Evolutionary conservation across 176 grass and related monocot species (phyloP).

Genomic region (Secale cereale): DNA sequence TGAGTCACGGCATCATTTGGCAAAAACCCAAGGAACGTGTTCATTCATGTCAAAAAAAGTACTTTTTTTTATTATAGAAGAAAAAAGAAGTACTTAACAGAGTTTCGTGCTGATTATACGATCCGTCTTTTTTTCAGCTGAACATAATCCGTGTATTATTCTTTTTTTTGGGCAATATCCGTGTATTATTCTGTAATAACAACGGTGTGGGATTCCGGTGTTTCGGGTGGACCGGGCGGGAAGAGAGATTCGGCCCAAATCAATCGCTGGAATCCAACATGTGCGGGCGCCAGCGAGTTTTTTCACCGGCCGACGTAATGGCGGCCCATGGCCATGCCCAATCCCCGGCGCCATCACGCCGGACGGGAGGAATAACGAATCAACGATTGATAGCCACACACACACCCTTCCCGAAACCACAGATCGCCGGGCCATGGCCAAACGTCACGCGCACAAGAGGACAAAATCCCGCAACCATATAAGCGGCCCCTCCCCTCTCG

Average conservation of each 20-base stretch:
- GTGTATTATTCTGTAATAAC: neutral
- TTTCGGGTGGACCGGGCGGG: neutral
- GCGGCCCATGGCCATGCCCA: neutral
- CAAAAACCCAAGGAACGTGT: neutral
- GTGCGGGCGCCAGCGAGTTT: constrained; percentile 26
- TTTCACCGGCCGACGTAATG: constrained; percentile 17
- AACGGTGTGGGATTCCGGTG: neutral
- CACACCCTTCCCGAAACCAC: neutral
- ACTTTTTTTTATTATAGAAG: too few relatives aligned
- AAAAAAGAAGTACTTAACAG: too few relatives aligned
- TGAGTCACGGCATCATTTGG: neutral
- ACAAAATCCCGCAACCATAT: constrained; percentile 53
- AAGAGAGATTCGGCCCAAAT: neutral
- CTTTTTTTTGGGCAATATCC: too few relatives aligned
- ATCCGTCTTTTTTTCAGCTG: neutral
- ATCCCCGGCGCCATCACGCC: constrained; percentile 22
- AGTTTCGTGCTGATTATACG: neutral
- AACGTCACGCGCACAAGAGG: constrained; percentile 11
- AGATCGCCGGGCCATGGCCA: neutral
- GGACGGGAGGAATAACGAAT: constrained; percentile 18
- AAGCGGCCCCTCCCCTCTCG: constrained; percentile 46
- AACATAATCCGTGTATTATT: too few relatives aligned
- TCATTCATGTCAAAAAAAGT: too few relatives aligned
- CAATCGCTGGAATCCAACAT: neutral
- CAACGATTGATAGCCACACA: neutral